Base-by-base conservation (phyloP, 2,329 filamentous ascomycete genomes). In the Fusarium bulbicola region DNA sequence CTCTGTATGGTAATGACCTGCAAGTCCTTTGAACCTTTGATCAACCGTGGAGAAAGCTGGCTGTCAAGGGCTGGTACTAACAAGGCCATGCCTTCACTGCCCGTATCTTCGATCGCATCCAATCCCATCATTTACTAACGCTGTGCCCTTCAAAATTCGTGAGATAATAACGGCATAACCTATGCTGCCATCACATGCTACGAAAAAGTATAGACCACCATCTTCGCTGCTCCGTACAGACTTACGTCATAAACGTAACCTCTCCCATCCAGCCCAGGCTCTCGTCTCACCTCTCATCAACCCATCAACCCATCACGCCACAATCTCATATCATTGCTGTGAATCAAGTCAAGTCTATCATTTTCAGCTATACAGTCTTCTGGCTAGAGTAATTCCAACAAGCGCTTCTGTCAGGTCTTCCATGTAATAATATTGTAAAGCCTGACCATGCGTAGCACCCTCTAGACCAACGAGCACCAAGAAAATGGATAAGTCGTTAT, bases 311-410 rank as follows among this genome's bases (percentile, higher is more conserved):
- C 21, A 15, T n/a, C 39, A n/a, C 14, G 39, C 39, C 39, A 42
- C 39, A 37, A 15, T 28, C 20, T 30, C 16, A 7, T 56, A 36
- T 20, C n/a, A 40, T 42, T 26, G 36, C 64, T 32, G 30, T 53
- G 21, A 43, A 68, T 20, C 65, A 49, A 15, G 20, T 49, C 13
- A 50, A 46, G 39, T 63, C 64, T 68, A 68, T 68, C 57, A 67
- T 68, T 63, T 68, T 49, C 43, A 45, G 54, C 57, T 52, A 45
- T 39, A 26, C 18, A 63, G 26, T 36, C 20, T 32, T 11, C 30
- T 50, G 43, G 42, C 63, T 21, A 32, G n/a, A n/a, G 28, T 18
- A 42, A 46, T 45, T 52, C 30, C 28, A 63, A 57, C 46, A 53
- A 39, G 21, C 43, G 39, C 63, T 54, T 14, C 24, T 56, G 18